Evolutionary conservation across 2,329 filamentous ascomycete species (phyloP).

Genomic region (Pyrenochaeta sp.): DNA sequence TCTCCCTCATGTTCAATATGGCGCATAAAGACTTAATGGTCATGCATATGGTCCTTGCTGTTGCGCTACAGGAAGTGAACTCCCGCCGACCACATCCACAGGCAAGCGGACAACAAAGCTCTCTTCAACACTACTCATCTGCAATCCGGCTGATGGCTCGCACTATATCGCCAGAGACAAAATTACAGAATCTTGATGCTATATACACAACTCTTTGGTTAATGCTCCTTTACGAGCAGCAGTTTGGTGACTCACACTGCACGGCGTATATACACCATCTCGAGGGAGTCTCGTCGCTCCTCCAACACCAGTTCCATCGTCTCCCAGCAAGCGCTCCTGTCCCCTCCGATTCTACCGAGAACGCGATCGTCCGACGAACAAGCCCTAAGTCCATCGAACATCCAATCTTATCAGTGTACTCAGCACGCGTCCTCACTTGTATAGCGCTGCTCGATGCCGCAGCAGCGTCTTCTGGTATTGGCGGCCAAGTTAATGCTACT

Average conservation of each 20-base stretch:
- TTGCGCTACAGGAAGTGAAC: conserved; percentile 44
- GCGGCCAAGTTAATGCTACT: conserved; percentile 42
- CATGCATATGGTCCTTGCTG: conserved; percentile 49
- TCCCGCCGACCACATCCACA: conserved; percentile 21
- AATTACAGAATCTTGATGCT: conserved; percentile 37
- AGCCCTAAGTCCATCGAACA: neutral
- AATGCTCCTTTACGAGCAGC: conserved; percentile 52
- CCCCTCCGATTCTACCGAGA: no score
- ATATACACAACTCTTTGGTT: conserved; percentile 46
- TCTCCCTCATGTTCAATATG: conserved; percentile 49
- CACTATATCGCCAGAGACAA: conserved; percentile 25
- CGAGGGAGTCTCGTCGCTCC: conserved; percentile 41
- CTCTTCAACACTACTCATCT: conserved; percentile 39
- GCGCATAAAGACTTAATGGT: conserved; percentile 45
- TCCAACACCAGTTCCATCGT: conserved; percentile 20
- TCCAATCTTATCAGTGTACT: conserved; percentile 38
- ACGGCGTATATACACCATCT: conserved; percentile 45
- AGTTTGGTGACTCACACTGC: conserved; percentile 47
- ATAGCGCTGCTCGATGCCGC: conserved; percentile 42
- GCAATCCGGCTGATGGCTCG: conserved; percentile 46
- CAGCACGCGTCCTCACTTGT: conserved; percentile 48
- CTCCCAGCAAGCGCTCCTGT: no score
- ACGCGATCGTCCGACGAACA: no score
- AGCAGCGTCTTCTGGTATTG: conserved; percentile 43
- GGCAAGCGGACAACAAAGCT: neutral